Evolutionary conservation across 2,329 filamentous ascomycete genomes (phyloP), one percentile per base, ranked within the genome.

Genomic region (Microsporum ferrugineum): DNA sequence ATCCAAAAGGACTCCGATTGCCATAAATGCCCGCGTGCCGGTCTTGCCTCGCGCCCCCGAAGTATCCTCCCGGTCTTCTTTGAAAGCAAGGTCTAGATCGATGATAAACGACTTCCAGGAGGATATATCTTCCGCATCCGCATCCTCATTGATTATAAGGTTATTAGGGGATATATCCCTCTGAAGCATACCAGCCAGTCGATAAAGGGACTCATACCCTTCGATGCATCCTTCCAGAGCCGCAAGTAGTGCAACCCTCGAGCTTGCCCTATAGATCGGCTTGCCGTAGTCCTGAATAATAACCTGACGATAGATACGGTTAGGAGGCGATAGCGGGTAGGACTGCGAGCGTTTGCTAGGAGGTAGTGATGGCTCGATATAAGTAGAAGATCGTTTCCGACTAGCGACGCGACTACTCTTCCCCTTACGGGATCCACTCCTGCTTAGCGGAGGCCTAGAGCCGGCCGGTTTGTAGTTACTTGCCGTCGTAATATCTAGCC

Each of bases 21-120:
- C 76, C 72, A 80, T 79, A 60, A 79, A 80, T 1, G 72, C 75
- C 64, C 70, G 71, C 17, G 75, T 80, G 7, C 77, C 74, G 1
- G 74, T 78, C 66, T 75, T 79, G 1, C 73, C 71, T 58, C 66
- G 72, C 34, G 74, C 73, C 61, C 76, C 75, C 0, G 71, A 78
- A 17, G 70, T 45, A 17, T 63, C 62, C 17, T 69, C 66, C 41
- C 72, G 71, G 38, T 71, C 29, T 45, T 70, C 68, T 61, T 66
- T 72, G 53, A 79, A 72, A 2, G 71, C 67, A 61, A 71, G 65
- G 63, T 75, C 71, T 53, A 80, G 72, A 62, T 79, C 72, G 43
- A 78, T 77, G 33, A 78, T 66, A 56, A 78, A 78, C 0, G 69
- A 61, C 57, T n/a, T 66, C 72, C 65, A 74, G 53, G 66, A 23